These are phyloP conservation scores for Monosporascus sp. DNA, from an alignment of 2,329 filamentous ascomycete genomes.

Conservation along the genomic window DNA sequence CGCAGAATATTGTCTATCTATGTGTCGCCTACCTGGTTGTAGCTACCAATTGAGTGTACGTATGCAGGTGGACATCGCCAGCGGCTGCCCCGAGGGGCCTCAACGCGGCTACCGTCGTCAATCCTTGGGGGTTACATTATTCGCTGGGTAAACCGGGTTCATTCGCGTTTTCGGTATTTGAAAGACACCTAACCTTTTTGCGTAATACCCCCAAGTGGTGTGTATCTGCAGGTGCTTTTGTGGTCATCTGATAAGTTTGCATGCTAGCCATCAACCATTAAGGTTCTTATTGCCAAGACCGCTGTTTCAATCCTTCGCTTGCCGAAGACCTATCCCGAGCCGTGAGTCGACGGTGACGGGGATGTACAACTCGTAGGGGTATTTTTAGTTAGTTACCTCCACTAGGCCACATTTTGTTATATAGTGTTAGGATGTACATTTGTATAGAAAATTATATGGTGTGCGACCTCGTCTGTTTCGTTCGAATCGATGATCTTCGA, in stretches of 20 bases:
- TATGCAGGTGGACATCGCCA: neutral
- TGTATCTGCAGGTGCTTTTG: neutral
- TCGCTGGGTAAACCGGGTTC: too few relatives aligned
- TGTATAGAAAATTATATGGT: too few relatives aligned
- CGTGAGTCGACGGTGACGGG: neutral
- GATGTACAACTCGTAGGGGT: too few relatives aligned
- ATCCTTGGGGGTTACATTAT: too few relatives aligned
- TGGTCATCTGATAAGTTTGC: neutral
- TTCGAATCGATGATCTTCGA: too few relatives aligned
- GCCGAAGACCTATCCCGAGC: neutral
- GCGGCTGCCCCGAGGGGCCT: neutral
- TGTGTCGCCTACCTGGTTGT: neutral
- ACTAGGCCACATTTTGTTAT: too few relatives aligned
- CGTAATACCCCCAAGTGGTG: neutral
- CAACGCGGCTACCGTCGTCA: too few relatives aligned
- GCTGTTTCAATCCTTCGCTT: neutral
- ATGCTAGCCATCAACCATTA: neutral
- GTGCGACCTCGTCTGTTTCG: too few relatives aligned
- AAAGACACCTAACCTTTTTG: neutral
- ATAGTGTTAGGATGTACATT: too few relatives aligned
- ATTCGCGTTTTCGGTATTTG: too few relatives aligned
- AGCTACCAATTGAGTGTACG: neutral
- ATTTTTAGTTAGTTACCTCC: too few relatives aligned
- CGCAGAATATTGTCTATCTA: neutral
- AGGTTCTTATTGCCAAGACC: neutral